A percentile compares a stretch with the other conserved stretches of the same genome.
These are phyloP conservation scores for Pseudogymnoascus sp. DNA, from an alignment of 2,329 filamentous ascomycete genomes.

Conservation along the genomic window DNA sequence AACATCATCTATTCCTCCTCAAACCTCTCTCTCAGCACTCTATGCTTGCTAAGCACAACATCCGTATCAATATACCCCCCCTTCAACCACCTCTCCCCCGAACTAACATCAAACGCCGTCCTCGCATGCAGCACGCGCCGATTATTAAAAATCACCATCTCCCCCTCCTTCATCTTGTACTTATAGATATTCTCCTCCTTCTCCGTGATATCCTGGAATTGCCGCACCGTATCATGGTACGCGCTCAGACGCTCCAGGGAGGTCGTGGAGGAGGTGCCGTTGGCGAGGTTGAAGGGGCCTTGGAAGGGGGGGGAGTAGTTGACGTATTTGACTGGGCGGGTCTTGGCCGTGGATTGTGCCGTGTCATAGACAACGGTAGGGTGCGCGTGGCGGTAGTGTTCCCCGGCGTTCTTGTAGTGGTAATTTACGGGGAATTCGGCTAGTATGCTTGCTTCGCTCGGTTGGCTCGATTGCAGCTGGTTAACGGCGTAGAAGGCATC, in stretches of 20 bases:
- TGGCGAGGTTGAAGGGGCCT: slow-evolving; percentile 36
- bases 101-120: slow-evolving; percentile 57
- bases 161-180: slow-evolving; percentile 66
- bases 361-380: slow-evolving; percentile 41
- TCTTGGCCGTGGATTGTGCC: neutral
- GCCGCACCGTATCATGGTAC: slow-evolving; percentile 36
- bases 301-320: slow-evolving; percentile 81
- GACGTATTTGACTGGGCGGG: slow-evolving; percentile 27
- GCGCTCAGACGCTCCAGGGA: neutral
- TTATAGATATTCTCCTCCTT: slow-evolving; percentile 55
- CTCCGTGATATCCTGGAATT: slow-evolving; percentile 47
- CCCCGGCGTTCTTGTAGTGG: slow-evolving; percentile 57
- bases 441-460: slow-evolving; percentile 32
- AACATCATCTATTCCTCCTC: neutral
- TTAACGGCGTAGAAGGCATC: slow-evolving; percentile 59
- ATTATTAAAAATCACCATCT: slow-evolving; percentile 93
- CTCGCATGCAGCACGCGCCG: slow-evolving; percentile 76
- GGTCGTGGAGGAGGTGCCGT: slow-evolving; percentile 15
- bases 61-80: slow-evolving; percentile 74
- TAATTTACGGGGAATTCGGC: slow-evolving; percentile 43
- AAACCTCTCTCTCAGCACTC: slow-evolving; percentile 28
- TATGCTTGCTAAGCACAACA: slow-evolving; percentile 43
- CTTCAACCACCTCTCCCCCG: slow-evolving; percentile 70
- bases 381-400: slow-evolving; percentile 52
- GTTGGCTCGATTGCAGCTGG: slow-evolving; percentile 28